Percentiles rank a stretch among this genome's conserved stretches.
Evolutionary conservation across 202 grass and related monocot species (phyloP).

Genomic region (Brachypodium distachyon): DNA sequence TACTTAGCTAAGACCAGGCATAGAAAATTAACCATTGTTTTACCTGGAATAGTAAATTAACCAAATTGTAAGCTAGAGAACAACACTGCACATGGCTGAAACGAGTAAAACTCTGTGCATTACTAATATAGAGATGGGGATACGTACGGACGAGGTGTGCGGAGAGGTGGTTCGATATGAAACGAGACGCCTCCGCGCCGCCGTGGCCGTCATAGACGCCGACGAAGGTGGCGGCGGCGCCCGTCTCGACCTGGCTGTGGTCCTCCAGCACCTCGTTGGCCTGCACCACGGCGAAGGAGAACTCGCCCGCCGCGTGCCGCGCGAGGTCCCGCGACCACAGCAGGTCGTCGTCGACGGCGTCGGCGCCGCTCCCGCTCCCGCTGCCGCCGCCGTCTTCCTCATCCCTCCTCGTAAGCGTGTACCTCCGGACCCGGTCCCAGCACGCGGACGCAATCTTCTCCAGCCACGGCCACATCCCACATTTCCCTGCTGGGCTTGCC

Average conservation of each 20-base stretch:
- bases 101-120: not conserved
- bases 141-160: conserved; percentile 82
- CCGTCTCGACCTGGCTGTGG: conserved; percentile 92
- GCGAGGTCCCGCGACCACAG: conserved; percentile 81
- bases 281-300: conserved; percentile 92
- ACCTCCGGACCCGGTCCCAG: conserved; percentile 80
- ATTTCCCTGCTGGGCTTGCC: conserved; percentile 50
- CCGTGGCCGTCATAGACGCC: conserved; percentile 97
- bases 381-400: conserved; percentile 27
- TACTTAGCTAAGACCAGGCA: not conserved
- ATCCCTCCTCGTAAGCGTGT: conserved; percentile 82
- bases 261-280: conserved; percentile 93
- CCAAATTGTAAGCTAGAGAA: not conserved
- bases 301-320: conserved; percentile 67
- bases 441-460: conserved; percentile 75
- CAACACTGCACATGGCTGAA: not conserved
- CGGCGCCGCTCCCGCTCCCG: conserved; percentile 27
- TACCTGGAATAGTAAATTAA: no score
- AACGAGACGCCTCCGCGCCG: conserved; percentile 81
- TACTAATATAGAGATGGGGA: not conserved
- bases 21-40: no score
- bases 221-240: conserved; percentile 56
- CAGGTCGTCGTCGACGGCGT: conserved; percentile 56
- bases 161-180: conserved; percentile 81
- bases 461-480: conserved; percentile 94